Evolutionary conservation across 257 asterid species (phyloP), one percentile per base, ranked within the genome.

Genomic region (Solanum neorickii): DNA sequence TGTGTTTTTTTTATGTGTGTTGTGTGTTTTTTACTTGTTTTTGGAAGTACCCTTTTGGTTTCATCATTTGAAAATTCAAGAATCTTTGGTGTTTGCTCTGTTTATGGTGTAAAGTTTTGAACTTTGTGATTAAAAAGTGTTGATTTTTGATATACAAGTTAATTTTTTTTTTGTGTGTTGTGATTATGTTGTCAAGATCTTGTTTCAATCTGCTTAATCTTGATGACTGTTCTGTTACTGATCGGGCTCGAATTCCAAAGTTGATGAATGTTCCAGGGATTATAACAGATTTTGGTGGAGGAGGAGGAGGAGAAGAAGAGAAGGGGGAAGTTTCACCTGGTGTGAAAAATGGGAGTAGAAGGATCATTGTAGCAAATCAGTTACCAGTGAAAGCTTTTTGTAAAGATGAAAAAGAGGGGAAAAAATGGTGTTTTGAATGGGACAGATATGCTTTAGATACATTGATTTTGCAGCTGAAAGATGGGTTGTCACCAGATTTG

Each of bases 181-280:
- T 23, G 65, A 84, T 76, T 86, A 95, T 95, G 98, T 89, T 95
- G 91, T 95, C 98, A 52, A 91, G 96, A 94, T 95, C 98, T 87
- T 95, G 91, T 87, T 93, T 95, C 88, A 94, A 94, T 94, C 93
- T 94, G 25, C 77, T 93, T 62, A 94, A 92, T 87, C 91, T 93
- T 12, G 98, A 95, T 73, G 98, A 93, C 84, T 93, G 91, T 88
- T 82, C 95, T 59, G 89, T 89, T 83, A 70, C 52, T 86, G 98
- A 95, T 90, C 93, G 94, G 83, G 89, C 97, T 21, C 89, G 98
- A 70, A 89, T 94, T 39, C 98, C 98, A 6, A 88, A 93, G 82
- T 94, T 95, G 90, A 94, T 95, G 90, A 91, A 96, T 7, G 91
- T 92, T 84, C 94, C 95, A 16, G 98, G 98, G 41, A 85, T 95